phyloP scores from a whole-genome alignment of 306 rosid species.

The Quercus ilex region DNA sequence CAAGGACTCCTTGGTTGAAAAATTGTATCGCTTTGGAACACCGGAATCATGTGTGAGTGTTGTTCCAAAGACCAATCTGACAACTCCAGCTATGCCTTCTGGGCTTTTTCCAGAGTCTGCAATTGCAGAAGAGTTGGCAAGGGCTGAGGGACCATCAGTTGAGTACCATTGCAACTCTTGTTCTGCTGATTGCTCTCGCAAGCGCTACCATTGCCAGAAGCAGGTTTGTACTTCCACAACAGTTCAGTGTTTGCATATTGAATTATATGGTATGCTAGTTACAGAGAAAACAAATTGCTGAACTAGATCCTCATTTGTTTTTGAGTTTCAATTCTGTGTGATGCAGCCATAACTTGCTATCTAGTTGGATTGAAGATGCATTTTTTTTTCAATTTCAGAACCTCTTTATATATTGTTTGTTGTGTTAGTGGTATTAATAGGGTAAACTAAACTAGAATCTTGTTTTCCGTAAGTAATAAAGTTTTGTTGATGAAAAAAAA shows the following conservation, averaged over 20 bases:
- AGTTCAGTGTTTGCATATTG: neutral
- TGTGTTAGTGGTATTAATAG: too few species aligned
- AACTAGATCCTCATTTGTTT: neutral
- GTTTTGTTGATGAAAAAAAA: too few species aligned
- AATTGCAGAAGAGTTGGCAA: slow-evolving; percentile 69
- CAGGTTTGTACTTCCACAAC: slow-evolving; percentile 46
- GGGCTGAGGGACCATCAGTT: slow-evolving; percentile 77
- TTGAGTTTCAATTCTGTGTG: neutral
- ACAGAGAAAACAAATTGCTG: neutral
- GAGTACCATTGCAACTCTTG: slow-evolving; percentile 98
- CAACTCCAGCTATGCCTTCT: slow-evolving; percentile 50
- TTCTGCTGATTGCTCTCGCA: slow-evolving; percentile 94
- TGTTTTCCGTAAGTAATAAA: too few species aligned
- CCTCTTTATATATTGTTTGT: too few species aligned
- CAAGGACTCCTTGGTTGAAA: slow-evolving; percentile 59
- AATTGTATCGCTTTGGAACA: slow-evolving; percentile 75
- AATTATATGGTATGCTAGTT: neutral
- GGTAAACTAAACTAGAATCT: too few species aligned
- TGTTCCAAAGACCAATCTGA: slow-evolving; percentile 47
- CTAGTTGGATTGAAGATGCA: neutral
- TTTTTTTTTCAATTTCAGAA: neutral
- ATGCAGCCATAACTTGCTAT: neutral
- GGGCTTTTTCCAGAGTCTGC: slow-evolving; percentile 78
- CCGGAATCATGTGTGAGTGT: slow-evolving; percentile 40
- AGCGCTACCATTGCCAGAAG: slow-evolving; percentile 99